Evolutionary conservation across 2,329 filamentous ascomycete genomes (phyloP).

Genomic region (Allantophomopsis cytisporea): DNA sequence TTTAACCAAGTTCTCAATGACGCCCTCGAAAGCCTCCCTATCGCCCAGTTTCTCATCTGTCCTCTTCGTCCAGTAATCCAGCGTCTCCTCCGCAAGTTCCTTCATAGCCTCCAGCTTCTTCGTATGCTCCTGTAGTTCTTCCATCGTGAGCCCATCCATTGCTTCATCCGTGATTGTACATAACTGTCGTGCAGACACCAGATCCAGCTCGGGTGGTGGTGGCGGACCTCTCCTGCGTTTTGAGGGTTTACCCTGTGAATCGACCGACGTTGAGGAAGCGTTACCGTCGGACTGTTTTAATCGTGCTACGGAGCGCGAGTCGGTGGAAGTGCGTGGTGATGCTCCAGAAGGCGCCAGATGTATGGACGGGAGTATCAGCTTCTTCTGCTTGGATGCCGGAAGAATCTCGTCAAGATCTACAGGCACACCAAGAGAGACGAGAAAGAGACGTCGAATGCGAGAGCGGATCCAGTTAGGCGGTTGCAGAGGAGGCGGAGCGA

Average conservation of each 20-base stretch:
- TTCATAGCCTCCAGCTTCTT: conserved; percentile 55
- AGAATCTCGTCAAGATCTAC: conserved; percentile 96
- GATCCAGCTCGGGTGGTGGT: conserved; percentile 62
- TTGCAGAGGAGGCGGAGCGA: conserved; percentile 85
- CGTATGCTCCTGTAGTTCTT: conserved; percentile 63
- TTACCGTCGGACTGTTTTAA: conserved; percentile 27
- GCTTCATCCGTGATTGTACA: conserved; percentile 80
- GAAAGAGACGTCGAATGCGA: conserved; percentile 83
- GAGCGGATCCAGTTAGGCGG: conserved; percentile 97
- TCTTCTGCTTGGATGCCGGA: conserved; percentile 95
- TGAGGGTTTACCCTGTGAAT: conserved; percentile 39
- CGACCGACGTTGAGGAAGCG: conserved; percentile 42
- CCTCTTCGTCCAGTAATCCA: conserved; percentile 80
- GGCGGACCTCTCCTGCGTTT: conserved; percentile 41
- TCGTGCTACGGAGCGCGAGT: conserved; percentile 24
- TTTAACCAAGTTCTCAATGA: conserved; percentile 92
- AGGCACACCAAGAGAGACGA: conserved; percentile 89
- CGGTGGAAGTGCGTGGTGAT: conserved; percentile 40
- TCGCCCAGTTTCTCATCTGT: conserved; percentile 82
- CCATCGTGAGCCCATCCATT: conserved; percentile 62
- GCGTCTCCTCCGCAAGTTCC: conserved; percentile 56
- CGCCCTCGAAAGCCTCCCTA: conserved; percentile 86
- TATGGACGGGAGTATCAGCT: conserved; percentile 81
- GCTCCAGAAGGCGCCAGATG: conserved; percentile 28
- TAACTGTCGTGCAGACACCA: conserved; percentile 63